A percentile compares a stretch with the other conserved stretches of the same genome.
phyloP scores from a whole-genome alignment of 192 early-diverging fungal genomes.

The Funneliformis mosseae region DNA sequence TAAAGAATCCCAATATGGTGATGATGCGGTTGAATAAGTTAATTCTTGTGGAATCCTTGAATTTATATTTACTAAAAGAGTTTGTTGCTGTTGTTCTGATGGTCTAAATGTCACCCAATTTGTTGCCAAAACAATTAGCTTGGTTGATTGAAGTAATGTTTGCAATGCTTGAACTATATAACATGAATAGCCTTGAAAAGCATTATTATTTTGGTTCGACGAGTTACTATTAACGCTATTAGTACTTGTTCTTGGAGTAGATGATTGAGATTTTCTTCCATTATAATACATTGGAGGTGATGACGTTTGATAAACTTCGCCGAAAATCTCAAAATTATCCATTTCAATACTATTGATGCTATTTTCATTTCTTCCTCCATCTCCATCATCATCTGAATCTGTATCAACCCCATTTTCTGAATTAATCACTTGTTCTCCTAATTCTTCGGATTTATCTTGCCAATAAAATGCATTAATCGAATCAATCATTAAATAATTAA shows the following conservation, averaged over 20 bases:
- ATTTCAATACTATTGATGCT: too few species aligned
- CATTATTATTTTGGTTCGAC: background rate
- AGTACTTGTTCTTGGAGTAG: too few species aligned
- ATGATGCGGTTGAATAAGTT: background rate
- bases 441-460: constrained; percentile 28
- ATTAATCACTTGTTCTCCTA: background rate
- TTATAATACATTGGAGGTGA: too few species aligned
- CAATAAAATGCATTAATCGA: constrained; percentile 32
- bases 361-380: too few species aligned
- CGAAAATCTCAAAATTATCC: too few species aligned
- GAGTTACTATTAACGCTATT: background rate
- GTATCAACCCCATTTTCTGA: too few species aligned
- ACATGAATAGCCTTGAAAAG: too few species aligned
- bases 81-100: background rate
- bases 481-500: constrained; percentile 31
- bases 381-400: background rate
- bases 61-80: background rate
- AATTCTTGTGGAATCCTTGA: constrained; percentile 12
- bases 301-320: background rate
- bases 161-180: constrained; percentile 15
- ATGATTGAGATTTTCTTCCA: too few species aligned
- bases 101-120: constrained; percentile 11
- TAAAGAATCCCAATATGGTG: constrained; percentile 11
- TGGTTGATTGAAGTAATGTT: background rate
- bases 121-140: constrained; percentile 1